Evolutionary conservation across 805 yeast species (phyloP), one percentile per base, ranked within the genome.

Genomic region (Teunomyces atbi): DNA sequence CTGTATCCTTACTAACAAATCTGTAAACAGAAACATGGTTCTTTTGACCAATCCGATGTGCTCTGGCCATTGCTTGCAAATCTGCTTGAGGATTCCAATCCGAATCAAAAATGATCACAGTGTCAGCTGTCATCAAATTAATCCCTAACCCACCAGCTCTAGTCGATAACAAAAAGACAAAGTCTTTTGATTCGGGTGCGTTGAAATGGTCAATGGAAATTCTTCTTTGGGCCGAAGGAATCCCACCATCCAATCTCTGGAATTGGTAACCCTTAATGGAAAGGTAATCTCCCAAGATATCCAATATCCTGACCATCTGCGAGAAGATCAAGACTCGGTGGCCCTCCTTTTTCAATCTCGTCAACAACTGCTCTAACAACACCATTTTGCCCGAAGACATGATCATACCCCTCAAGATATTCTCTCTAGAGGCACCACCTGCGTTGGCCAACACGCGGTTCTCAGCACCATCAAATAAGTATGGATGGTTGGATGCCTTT

Each of bases 81-180:
- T 94, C 99, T 0, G 99, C 99, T 66, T 94, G 99, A 0, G 99
- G 99, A 62, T 94, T 94, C 99, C 99, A 94, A 71, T 94, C 99
- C 4, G 96, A 89, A 68, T 94, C 99, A 68, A 94, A 94, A 34
- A 94, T 92, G 56, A 94, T 89, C 23, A 94, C 99, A 6, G 99
- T 94, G 62, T 94, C 99, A 3, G 99, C 99, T 5, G 99, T 94
- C 99, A 94, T 94, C 63, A 94, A 76, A 65, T 94, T 94, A 63
- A 94, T 94, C 68, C 99, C 99, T 50, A 94, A 76, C 45, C 99
- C 99, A 73, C 99, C 99, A 11, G 99, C 99, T 73, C 99, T 82
- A 1, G 99, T 94, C 19, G 96, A 86, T 44, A 94, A 73, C 59
- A 94, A 67, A 53, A 94, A 94, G 2, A 84, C 95, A 62, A 91